Evolutionary conservation across 192 early-diverging fungal genomes (phyloP).

Genomic region (Podila minutissima): DNA sequence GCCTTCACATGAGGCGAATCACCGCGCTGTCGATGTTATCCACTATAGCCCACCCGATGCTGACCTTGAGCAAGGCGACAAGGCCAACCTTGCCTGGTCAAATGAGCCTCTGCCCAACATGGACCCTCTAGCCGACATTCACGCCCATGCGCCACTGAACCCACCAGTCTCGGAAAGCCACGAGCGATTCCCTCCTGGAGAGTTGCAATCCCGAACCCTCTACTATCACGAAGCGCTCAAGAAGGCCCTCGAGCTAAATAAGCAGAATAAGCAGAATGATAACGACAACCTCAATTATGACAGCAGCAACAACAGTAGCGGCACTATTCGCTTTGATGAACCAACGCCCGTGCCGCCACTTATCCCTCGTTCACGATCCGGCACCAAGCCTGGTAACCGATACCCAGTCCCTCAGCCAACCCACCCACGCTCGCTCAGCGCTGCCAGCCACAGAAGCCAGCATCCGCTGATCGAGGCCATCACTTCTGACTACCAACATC

Average conservation of each 20-base stretch:
- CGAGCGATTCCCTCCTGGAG: not conserved
- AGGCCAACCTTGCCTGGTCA: too few species aligned
- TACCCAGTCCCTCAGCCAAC: not conserved
- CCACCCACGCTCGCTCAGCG: not conserved
- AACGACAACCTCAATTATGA: not conserved
- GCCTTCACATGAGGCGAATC: not conserved
- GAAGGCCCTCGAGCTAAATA: constrained; percentile 26
- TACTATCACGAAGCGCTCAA: constrained; percentile 38
- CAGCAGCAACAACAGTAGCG: not conserved
- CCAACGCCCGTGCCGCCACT: not conserved
- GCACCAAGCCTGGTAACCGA: not conserved
- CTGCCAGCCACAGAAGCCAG: constrained; percentile 14
- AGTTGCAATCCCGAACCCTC: constrained; percentile 15
- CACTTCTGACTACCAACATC: not conserved
- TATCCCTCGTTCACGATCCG: not conserved
- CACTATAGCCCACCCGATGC: too few species aligned
- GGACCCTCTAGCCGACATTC: too few species aligned
- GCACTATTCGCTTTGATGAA: not conserved
- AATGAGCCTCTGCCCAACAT: too few species aligned
- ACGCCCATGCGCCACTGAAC: too few species aligned
- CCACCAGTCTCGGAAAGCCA: not conserved
- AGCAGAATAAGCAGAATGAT: not conserved
- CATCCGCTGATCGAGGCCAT: not conserved
- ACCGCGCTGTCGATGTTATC: not conserved
- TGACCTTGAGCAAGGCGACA: too few species aligned